Evolutionary conservation across 2,329 filamentous ascomycete genomes (phyloP), one percentile per base, ranked within the genome.

Genomic region (Tolypocladium sp.): DNA sequence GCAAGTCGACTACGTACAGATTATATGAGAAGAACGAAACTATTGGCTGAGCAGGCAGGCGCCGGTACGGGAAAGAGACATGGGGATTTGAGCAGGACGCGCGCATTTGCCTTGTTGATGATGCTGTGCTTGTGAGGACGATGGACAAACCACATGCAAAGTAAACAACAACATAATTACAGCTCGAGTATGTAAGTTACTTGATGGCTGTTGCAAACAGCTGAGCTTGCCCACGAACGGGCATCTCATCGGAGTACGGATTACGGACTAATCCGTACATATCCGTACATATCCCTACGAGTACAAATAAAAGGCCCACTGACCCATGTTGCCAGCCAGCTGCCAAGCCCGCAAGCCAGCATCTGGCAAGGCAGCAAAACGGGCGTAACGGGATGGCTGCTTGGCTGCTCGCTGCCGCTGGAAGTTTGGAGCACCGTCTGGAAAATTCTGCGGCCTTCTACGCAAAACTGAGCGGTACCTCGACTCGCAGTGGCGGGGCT

Each of bases 401-500:
- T 33, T 33, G 30, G 30, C 30, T 33, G 35, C 12, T 37, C 35
- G 35, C 35, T 37, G 12, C 35, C 12, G 4, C 35, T 37, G 37
- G 37, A 38, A 17, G 37, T 15, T 9, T 52, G 57, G 46, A 59
- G 57, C 55, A 56, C 42, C 38, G 54, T 67, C 64, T 66, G 59
- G 65, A 67, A 67, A 66, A 65, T 67, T 68, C 66, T 67, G 57
- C 59, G 59, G 46, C 59, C 57, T 68, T 68, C 66, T 58, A 67
- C 55, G 56, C 58, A 40, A 27, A 35, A 22, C 25, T 40, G 22
- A 20, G 8, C 20, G 58, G 57, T 60, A 61, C 64, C 57, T 63
- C 49, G 22, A 25, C n/a, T 2, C 13, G 20, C 13, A 15, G 59
- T 62, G 63, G 62, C 61, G 62, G 65, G 64, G 63, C 59, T 53